phyloP scores from a whole-genome alignment of 2,329 filamentous ascomycete genomes.

The Herpotrichia juniperi region DNA sequence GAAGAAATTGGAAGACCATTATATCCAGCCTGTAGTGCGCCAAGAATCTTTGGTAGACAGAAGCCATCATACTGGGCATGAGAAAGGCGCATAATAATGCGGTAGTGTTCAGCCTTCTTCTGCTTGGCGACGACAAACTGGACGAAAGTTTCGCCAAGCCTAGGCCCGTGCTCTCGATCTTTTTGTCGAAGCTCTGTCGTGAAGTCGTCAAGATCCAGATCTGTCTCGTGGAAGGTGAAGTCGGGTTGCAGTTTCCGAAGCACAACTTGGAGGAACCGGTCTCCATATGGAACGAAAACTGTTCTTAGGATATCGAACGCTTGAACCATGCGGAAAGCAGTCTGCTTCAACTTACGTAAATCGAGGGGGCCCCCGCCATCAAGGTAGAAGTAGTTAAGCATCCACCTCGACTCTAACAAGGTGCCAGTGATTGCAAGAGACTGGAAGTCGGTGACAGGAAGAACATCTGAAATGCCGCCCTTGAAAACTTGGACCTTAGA shows the following conservation, averaged over 20 bases:
- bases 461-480: slow-evolving; percentile 40
- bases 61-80: slow-evolving; percentile 44
- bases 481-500: slow-evolving; percentile 44
- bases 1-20: slow-evolving; percentile 39
- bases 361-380: slow-evolving; percentile 38
- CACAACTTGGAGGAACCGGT: slow-evolving; percentile 42
- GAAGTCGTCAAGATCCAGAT: slow-evolving; percentile 35
- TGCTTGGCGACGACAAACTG: slow-evolving; percentile 40
- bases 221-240: slow-evolving; percentile 37
- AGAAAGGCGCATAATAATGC: slow-evolving; percentile 41
- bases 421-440: slow-evolving; percentile 40
- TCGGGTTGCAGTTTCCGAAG: slow-evolving; percentile 37
- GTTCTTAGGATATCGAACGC: slow-evolving; percentile 43
- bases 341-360: slow-evolving; percentile 37
- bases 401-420: slow-evolving; percentile 41
- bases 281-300: slow-evolving; percentile 40
- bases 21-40: slow-evolving; percentile 35
- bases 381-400: slow-evolving; percentile 44
- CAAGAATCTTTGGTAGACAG: slow-evolving; percentile 37
- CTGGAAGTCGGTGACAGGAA: slow-evolving; percentile 43
- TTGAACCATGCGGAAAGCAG: slow-evolving; percentile 37
- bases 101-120: slow-evolving; percentile 32
- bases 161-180: slow-evolving; percentile 35
- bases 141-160: slow-evolving; percentile 37
- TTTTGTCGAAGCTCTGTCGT: slow-evolving; percentile 33